Base-by-base conservation (phyloP, 148 eudicot genomes). In the Linanthus parryae region DNA sequence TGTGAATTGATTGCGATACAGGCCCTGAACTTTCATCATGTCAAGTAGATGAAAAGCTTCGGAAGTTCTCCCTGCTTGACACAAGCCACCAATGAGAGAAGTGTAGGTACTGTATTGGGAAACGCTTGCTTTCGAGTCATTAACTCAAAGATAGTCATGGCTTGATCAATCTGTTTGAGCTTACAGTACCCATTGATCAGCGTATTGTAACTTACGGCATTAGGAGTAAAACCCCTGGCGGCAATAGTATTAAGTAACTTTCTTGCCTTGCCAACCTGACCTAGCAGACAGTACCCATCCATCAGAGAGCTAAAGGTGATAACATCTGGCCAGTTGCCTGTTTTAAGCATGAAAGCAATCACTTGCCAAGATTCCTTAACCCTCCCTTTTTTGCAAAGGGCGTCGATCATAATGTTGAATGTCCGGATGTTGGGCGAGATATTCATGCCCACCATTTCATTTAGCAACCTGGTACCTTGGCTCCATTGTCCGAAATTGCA, bases 211-310 rank as follows among this genome's bases (percentile, higher is more conserved):
- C n/a, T n/a, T n/a, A n/a, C n/a, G n/a, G n/a, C n/a, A n/a, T n/a
- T n/a, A n/a, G n/a, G n/a, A n/a, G n/a, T n/a, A 42, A 2, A 42
- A 2, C 46, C 46, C 21, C 21, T 16, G 1, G 22, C 20, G 17
- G 17, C 46, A 1, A 42, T 7, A 8, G 22, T 17, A 42, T 4
- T 12, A 42, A 42, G 14, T 4, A 16, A 7, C 3, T 42, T 12
- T 16, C 1, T 42, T 42, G 46, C 46, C 4, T 46, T 30, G 25
- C 14, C 51, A 14, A 46, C n/a, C 44, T 44, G 38, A 1, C 64
- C 64, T 37, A 17, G 34, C 25, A 25, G 10, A 59, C 64, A 49
- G 16, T 36, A 49, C 10, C 56, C 64, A 25, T 17, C 36, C 44
- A 59, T 59, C 10, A 59, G 12, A 1, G 37, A 3, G 27, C 27